A percentile compares a stretch with the other conserved stretches of the same genome.
Conservation (phyloP, 1,284 basidiomycete species). For the Chiua sp. region DNA sequence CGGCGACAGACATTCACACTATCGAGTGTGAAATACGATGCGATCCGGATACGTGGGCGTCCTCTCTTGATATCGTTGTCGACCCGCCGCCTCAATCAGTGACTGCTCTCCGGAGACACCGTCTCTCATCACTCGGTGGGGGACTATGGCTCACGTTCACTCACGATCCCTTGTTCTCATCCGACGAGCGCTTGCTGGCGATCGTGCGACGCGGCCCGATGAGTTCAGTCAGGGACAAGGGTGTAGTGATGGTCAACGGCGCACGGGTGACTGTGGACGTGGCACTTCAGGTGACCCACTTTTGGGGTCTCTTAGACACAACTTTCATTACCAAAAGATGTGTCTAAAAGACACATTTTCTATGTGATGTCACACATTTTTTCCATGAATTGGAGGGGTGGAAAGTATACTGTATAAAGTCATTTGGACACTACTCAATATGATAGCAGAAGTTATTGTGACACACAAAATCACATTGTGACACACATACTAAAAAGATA, state of each 20-base stretch:
- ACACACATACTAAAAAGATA: too few relatives aligned
- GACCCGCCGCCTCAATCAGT: conserved; percentile 93
- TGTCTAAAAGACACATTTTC: too few relatives aligned
- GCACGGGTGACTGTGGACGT: conserved; percentile 86
- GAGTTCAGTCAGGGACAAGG: conserved; percentile 69
- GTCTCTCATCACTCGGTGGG: conserved; percentile 87
- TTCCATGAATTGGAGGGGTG: too few relatives aligned
- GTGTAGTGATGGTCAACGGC: conserved; percentile 90
- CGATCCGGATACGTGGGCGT: conserved; percentile 92
- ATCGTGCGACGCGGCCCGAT: conserved; percentile 78
- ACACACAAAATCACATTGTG: too few relatives aligned
- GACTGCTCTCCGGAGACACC: conserved; percentile 86
- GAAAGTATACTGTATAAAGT: too few relatives aligned
- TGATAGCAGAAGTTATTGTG: too few relatives aligned
- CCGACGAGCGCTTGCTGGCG: conserved; percentile 75
- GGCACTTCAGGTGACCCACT: too few relatives aligned
- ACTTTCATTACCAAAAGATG: too few relatives aligned
- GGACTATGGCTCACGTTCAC: conserved; percentile 97
- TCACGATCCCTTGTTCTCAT: conserved; percentile 81
- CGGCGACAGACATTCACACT: conserved; percentile 45
- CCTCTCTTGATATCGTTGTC: conserved; percentile 87
- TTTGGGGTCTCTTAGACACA: too few relatives aligned
- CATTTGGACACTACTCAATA: too few relatives aligned
- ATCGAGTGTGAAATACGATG: conserved; percentile 96
- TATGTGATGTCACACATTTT: too few relatives aligned